Evolutionary conservation across 352 stramenopile genomes (phyloP), one percentile per base, ranked within the genome.

Genomic region (Phytophthora syringae): DNA sequence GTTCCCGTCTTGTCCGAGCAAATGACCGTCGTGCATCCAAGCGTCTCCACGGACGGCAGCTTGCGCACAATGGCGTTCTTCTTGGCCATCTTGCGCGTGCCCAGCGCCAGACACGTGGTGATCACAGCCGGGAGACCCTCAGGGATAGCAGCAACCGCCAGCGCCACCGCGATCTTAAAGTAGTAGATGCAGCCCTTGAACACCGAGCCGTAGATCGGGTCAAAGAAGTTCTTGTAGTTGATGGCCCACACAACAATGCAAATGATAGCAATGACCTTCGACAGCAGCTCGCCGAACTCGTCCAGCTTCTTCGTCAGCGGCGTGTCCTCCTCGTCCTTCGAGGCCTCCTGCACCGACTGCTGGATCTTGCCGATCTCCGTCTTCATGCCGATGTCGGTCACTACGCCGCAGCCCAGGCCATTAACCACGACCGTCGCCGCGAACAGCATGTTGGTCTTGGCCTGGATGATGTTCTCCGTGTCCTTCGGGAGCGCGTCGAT

Each of bases 361-460:
- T 98, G 88, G 60, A 99, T 99, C 82, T 99, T 99, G 24, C 98
- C 98, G 60, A 99, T 99, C 81, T 99, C 97, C 7, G 98, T 99
- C 72, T 93, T 79, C 96, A 99, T 99, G 32, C 98, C 98, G 21
- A 98, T 98, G 43, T 96, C 77, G 9, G 96, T 97, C 10, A 99
- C 97, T 10, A 99, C 79, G 22, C 94, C 97, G 13, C 84, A 76
- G 21, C 91, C 97, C 55, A 97, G 87, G 5, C 98, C 98, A 58
- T 97, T 94, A 5, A 98, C 98, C n/a, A 99, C 90, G 13, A 99
- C 97, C 1, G 97, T 99, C 13, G 97, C 96, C 13, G 94, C 90
- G 74, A 99, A 99, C 5, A 99, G 80, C 94, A 99, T 99, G 73
- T 98, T 99, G 21, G 61, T 84, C 84, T 98, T 98, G 50, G 85